Percentiles rank a stretch among this genome's conserved stretches.
Conservation (phyloP, 176 grass and related monocot genomes). For the Zoysia pacifica region DNA sequence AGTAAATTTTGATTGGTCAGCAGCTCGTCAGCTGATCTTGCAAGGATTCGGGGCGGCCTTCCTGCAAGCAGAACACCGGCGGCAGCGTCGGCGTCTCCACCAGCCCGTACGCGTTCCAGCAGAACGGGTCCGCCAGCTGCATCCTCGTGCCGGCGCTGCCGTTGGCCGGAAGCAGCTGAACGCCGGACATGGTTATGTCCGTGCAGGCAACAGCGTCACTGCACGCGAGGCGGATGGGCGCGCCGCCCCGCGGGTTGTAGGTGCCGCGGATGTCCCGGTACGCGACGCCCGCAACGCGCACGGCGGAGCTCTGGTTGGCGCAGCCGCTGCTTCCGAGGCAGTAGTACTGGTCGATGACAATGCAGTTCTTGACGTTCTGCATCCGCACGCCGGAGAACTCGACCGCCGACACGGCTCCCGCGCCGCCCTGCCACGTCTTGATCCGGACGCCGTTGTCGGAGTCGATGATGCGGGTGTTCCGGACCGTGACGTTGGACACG, state of each 20-base stretch:
- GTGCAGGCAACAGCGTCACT: slow-evolving; percentile 70
- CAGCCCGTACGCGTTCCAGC: slow-evolving; percentile 78
- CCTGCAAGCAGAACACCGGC: slow-evolving; percentile 72
- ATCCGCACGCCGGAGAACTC: slow-evolving; percentile 58
- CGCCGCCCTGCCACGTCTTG: slow-evolving; percentile 93
- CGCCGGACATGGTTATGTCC: slow-evolving; percentile 67
- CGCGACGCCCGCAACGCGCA: slow-evolving; percentile 58
- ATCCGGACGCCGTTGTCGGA: slow-evolving; percentile 81
- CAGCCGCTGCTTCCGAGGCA: slow-evolving; percentile 55
- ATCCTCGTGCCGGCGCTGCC: slow-evolving; percentile 11
- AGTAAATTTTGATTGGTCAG: not conserved
- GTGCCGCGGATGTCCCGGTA: slow-evolving; percentile 74
- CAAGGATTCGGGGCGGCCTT: slow-evolving; percentile 62
- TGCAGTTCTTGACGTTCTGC: slow-evolving; percentile 79
- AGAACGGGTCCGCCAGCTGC: slow-evolving; percentile 48
- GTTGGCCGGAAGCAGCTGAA: slow-evolving; percentile 62
- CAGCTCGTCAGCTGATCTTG: slow-evolving; percentile 61
- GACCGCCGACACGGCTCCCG: slow-evolving; percentile 51
- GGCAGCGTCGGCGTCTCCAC: slow-evolving; percentile 63
- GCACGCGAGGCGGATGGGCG: slow-evolving; percentile 71
- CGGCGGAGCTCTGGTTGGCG: slow-evolving; percentile 62
- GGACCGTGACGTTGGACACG: slow-evolving; percentile 68
- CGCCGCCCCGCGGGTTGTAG: slow-evolving; percentile 42
- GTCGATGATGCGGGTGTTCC: slow-evolving; percentile 49
- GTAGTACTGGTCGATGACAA: slow-evolving; percentile 90